Evolutionary conservation across 495 filamentous ascomycete species (phyloP).

Genomic region (Podospora conica): DNA sequence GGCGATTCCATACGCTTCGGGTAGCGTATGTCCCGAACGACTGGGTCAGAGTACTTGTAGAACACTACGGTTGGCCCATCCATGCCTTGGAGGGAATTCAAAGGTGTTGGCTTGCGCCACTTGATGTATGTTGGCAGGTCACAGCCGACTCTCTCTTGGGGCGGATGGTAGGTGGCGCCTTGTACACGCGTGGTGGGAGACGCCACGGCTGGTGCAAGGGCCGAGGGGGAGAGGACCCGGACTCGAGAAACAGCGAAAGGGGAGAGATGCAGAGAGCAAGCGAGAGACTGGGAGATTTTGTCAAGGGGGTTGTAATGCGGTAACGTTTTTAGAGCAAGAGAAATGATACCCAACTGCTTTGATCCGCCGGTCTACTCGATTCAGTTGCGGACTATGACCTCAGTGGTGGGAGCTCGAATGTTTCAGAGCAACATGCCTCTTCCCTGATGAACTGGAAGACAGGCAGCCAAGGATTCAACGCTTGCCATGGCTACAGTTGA

Average conservation of each 20-base stretch:
- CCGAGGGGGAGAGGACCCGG: neutral
- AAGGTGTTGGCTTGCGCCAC: neutral
- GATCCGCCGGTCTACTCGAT: neutral
- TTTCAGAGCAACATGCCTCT: neutral
- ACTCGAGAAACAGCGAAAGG: neutral
- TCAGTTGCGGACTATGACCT: neutral
- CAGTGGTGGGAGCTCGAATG: neutral
- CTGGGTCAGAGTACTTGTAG: neutral
- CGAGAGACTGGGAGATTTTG: neutral
- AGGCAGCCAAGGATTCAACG: no score
- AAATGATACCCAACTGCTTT: constrained; percentile 10
- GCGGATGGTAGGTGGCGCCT: neutral
- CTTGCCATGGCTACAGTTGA: no score
- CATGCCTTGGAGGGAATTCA: neutral
- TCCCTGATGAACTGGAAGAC: neutral
- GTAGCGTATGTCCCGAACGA: neutral
- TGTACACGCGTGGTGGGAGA: neutral
- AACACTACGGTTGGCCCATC: neutral
- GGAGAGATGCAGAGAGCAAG: neutral
- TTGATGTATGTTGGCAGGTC: neutral
- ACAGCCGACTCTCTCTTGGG: neutral
- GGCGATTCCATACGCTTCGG: neutral
- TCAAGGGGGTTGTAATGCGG: neutral
- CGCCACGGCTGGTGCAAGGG: neutral
- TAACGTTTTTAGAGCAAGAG: constrained; percentile 1